Conservation (phyloP, 1,284 basidiomycete species). For the Melampsora abietis-canadensis region DNA sequence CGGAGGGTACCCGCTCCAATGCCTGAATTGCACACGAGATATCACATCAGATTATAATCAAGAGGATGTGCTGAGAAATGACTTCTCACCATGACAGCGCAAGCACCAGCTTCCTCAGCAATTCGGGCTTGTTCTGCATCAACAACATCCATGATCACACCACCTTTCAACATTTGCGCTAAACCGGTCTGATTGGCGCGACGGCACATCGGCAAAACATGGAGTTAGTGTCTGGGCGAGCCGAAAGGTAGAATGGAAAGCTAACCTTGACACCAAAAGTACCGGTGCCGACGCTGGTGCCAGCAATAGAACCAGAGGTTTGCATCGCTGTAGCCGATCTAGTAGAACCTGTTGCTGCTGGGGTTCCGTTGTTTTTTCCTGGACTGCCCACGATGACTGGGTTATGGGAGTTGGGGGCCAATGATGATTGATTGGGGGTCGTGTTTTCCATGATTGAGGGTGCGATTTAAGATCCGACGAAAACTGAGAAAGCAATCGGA, state of each 20-base stretch:
- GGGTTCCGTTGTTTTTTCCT: constrained; percentile 7
- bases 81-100: constrained; percentile 83
- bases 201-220: constrained; percentile 7
- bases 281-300: constrained; percentile 42
- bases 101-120: constrained; percentile 94
- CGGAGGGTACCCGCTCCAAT: constrained; percentile 84
- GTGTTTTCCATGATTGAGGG: no score
- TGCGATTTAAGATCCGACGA: no score
- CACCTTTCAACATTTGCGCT: constrained; percentile 56
- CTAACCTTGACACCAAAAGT: constrained; percentile 49
- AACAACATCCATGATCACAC: constrained; percentile 58
- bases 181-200: constrained; percentile 47
- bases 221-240: constrained; percentile 10
- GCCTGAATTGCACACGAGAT: constrained; percentile 46
- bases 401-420: constrained; percentile 19
- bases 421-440: no score
- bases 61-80: background rate
- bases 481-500: no score
- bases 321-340: constrained; percentile 41
- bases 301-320: constrained; percentile 27
- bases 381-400: constrained; percentile 10
- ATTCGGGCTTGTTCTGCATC: constrained; percentile 86
- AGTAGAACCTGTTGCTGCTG: constrained; percentile 18
- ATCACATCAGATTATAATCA: background rate
- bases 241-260: background rate